Evolutionary conservation across 352 stramenopile species (phyloP), one percentile per base, ranked within the genome.

Genomic region (Phytophthora pini): DNA sequence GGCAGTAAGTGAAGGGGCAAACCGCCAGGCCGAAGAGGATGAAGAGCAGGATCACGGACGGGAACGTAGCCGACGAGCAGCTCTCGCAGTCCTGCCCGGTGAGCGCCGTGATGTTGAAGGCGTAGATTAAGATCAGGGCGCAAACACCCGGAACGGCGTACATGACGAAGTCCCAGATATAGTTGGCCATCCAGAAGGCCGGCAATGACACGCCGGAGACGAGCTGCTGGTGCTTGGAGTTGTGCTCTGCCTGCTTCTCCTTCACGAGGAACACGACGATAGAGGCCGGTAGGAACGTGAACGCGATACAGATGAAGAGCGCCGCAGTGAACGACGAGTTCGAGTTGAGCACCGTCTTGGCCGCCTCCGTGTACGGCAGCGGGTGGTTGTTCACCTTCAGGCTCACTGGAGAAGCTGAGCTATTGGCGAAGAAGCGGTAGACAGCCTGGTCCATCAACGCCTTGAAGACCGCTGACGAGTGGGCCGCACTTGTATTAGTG

Each of bases 151-250:
- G 79, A 0, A 98, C 64, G n/a, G 92, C 52, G 75, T 98, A 99
- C 54, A 93, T 96, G 6, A 96, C 44, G n/a, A 97, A 63, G 63
- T 99, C 94, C 87, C 93, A 99, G 17, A 94, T 56, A 60, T 92
- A 98, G 39, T 97, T 99, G 26, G 93, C 91, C n/a, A 98, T 34
- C 97, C 97, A 99, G 63, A 99, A 99, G 0, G 92, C 89, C 0
- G 61, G 68, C 15, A 98, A 74, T 27, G 86, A 88, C 0, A 98
- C 95, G 5, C 97, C 97, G 0, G 89, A 97, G 10, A 99, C 95
- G 59, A 80, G 87, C 74, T 98, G 93, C 61, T 97, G 87, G 77
- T 99, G 97, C 70, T 99, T 99, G 1, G 95, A 92, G 70, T 98
- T 98, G 72, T 84, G 75, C 11, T 58, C 57, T 5, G 87, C 80